Base-by-base conservation (phyloP, 1,284 basidiomycete species). In the Phaffia rhodozyma region DNA sequence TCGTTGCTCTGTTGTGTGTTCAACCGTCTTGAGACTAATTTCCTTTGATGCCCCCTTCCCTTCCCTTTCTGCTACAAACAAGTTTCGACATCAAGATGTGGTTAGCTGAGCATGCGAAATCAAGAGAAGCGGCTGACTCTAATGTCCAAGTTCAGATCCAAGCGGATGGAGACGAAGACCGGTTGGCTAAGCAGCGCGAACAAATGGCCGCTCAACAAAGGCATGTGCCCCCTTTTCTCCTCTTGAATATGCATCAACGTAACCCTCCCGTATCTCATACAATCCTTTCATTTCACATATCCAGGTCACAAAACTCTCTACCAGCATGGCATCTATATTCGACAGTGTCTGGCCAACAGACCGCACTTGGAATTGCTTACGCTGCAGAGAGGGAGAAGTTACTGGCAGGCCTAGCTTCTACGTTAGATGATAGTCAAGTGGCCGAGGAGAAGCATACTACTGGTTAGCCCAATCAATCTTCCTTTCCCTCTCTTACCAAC, bases 281-380 rank as follows among this genome's bases (percentile, higher is more conserved):
- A 27, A 50, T 25, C 55, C 62, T 21, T 5, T 18, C 66, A 68
- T 60, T 30, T 59, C 49, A 32, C 48, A 38, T 47, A 23, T 29
- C 9, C 29, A 43, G 81, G 61, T 83, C 86, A 73, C 91, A 97
- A 78, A 97, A 97, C 72, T 83, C 86, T 0, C 77, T 98, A 55
- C 94, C 94, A 0, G 81, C 86, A 11, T 97, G 94, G 94, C 88
- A 96, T 77, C 80, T 91, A 67, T 86, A 89, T 74, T 93, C 90
- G 73, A 98, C 94, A 3, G 89, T 98, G 68, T 87, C 91, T 18
- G 92, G 91, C 23, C 86, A 93, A 70, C 78, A 89, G 67, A 97
- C 93, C 0, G 86, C 89, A 23, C 79, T 94, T 32, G 93, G 92
- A 23, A 67, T 69, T n/a, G 61, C 61, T 30, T 56, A 61, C 18